These are phyloP conservation scores for Phytomonas francai DNA, from an alignment of 208 protist species.

Conservation along the genomic window DNA sequence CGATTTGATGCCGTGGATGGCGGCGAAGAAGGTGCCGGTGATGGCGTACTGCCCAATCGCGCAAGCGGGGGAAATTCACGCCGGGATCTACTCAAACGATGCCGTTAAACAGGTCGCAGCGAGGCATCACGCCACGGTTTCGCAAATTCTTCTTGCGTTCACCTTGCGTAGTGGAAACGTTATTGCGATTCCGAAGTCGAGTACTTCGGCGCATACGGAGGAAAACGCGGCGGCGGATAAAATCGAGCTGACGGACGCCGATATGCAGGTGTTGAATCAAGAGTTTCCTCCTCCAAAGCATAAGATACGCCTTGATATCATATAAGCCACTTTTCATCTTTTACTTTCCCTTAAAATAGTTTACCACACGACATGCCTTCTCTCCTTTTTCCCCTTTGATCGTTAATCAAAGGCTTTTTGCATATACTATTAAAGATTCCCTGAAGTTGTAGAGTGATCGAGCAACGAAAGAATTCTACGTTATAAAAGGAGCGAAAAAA, in stretches of 20 bases:
- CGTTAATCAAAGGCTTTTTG: too few species aligned
- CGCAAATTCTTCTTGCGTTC: constrained; percentile 32
- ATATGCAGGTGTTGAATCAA: constrained; percentile 18
- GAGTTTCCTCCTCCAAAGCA: constrained; percentile 27
- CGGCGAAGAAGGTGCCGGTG: constrained; percentile 36
- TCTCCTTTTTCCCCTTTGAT: too few species aligned
- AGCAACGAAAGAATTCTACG: too few species aligned
- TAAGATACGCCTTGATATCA: constrained; percentile 27
- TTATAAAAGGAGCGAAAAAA: background rate
- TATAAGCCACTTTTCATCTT: constrained; percentile 11
- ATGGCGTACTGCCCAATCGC: constrained; percentile 81
- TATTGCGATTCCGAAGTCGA: constrained; percentile 52
- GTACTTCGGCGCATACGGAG: constrained; percentile 38
- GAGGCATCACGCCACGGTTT: constrained; percentile 23
- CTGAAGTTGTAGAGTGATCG: too few species aligned
- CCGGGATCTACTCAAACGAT: background rate
- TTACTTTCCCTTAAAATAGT: background rate
- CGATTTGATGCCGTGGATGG: constrained; percentile 51
- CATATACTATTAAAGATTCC: too few species aligned
- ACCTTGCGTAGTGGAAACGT: constrained; percentile 22
- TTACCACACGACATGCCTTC: too few species aligned
- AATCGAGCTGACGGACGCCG: constrained; percentile 26
- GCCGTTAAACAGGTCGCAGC: constrained; percentile 26
- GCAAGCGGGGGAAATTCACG: constrained; percentile 41
- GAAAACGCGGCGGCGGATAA: constrained; percentile 50